phyloP scores from a whole-genome alignment of 768 basidiomycete genomes.

The Mycena rebaudengoi region DNA sequence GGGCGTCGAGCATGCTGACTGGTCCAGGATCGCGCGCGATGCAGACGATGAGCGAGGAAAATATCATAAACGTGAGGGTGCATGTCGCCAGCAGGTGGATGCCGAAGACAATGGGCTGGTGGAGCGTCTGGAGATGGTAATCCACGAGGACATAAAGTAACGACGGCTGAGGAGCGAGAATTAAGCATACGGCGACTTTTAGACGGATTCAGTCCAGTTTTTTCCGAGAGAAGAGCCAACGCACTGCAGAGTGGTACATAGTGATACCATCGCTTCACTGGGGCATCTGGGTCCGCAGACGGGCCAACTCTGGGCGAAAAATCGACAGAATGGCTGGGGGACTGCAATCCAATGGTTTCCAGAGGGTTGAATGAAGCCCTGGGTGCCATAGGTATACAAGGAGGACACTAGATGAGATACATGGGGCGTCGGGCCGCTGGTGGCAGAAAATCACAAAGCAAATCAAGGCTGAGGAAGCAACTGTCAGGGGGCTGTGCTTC shows the following conservation, averaged over 20 bases:
- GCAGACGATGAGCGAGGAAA: constrained; percentile 78
- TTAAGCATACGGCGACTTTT: constrained; percentile 59
- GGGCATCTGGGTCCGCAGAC: constrained; percentile 39
- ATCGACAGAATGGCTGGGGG: constrained; percentile 21
- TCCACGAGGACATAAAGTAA: constrained; percentile 71
- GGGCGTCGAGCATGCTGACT: constrained; percentile 44
- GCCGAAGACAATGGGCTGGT: constrained; percentile 54
- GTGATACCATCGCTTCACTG: constrained; percentile 61
- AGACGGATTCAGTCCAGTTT: neutral
- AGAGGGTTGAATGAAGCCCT: constrained; percentile 23
- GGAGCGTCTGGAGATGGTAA: constrained; percentile 67
- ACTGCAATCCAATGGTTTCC: constrained; percentile 19
- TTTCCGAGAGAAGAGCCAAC: constrained; percentile 32
- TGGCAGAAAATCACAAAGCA: neutral
- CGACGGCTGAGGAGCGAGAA: constrained; percentile 81
- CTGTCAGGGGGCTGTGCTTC: neutral
- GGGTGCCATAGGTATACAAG: constrained; percentile 9
- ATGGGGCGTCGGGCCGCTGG: too few relatives aligned
- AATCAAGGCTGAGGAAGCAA: neutral
- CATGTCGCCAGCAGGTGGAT: constrained; percentile 69
- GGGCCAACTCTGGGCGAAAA: constrained; percentile 26
- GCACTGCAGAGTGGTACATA: constrained; percentile 66
- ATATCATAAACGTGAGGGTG: constrained; percentile 70
- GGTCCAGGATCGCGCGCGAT: constrained; percentile 81
- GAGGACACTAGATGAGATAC: constrained; percentile 10